Percentiles rank a stretch among this genome's conserved stretches.
These are phyloP conservation scores for Exophiala alcalophila DNA, from an alignment of 2,329 filamentous ascomycete genomes.

Conservation along the genomic window DNA sequence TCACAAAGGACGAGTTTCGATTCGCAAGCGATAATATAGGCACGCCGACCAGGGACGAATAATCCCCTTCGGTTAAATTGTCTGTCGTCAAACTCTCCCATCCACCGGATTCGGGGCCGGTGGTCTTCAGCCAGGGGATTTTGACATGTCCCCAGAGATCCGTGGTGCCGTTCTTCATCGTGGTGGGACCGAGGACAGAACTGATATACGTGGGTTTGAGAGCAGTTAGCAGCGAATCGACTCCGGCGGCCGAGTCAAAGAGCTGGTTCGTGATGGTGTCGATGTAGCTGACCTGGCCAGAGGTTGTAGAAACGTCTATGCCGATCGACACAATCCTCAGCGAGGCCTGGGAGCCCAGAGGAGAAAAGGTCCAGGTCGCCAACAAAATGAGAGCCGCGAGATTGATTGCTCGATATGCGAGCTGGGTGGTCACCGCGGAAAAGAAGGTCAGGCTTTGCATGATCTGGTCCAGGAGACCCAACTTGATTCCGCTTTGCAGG, in stretches of 20 bases:
- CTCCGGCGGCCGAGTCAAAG: constrained; percentile 13
- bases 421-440: constrained; percentile 17
- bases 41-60: constrained; percentile 24
- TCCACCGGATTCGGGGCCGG: constrained; percentile 12
- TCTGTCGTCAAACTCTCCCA: constrained; percentile 18
- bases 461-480: constrained; percentile 28
- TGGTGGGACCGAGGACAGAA: constrained; percentile 17
- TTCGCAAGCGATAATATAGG: constrained; percentile 19
- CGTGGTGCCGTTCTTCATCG: constrained; percentile 16
- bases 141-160: constrained; percentile 29
- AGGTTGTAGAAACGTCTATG: constrained; percentile 10
- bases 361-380: constrained; percentile 24
- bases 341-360: constrained; percentile 27
- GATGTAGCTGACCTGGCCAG: constrained; percentile 7
- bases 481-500: constrained; percentile 20
- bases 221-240: constrained; percentile 10
- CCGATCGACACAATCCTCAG: constrained; percentile 18
- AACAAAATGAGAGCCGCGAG: constrained; percentile 23
- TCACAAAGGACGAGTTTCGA: constrained; percentile 22
- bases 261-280: constrained; percentile 11
- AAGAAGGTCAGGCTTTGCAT: constrained; percentile 28
- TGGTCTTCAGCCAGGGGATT: constrained; percentile 22
- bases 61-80: constrained; percentile 15
- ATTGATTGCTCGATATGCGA: constrained; percentile 16
- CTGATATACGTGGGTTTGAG: constrained; percentile 26